Base-by-base conservation (phyloP, 331 rosid genomes). In the Acacia concinna region DNA sequence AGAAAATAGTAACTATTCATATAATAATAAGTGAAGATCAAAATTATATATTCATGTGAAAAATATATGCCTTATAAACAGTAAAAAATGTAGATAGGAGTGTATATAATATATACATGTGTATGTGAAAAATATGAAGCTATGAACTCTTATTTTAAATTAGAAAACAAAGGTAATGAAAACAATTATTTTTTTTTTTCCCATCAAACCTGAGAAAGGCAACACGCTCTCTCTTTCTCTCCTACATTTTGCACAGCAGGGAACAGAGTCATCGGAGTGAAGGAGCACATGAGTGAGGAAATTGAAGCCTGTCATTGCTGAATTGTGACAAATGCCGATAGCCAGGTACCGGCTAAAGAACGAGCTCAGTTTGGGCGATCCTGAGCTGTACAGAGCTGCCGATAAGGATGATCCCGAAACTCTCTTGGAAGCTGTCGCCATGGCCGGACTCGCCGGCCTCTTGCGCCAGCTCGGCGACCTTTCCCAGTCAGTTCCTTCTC, bases 401-500 rank as follows among this genome's bases (percentile, higher is more conserved):
- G 99, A 90, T 51, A 88, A 81, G 62, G 98, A 96, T 81, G 99
- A 93, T 88, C 91, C 99, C 0, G 97, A 96, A 84, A 94, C 98
- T 51, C 87, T 96, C 4, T 81, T 96, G 44, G 98, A 96, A 86
- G 97, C 92, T 20, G 90, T 93, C 14, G 91, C 98, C 76, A 89
- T 93, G 94, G 91, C 94, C 0, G 98, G 94, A 59, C 95, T 96
- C 35, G 97, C 89, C 46, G 99, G 98, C 2, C 89, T 93, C 64
- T 85, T 96, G 78, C 99, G 99, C 67, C 99, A 96, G 85, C 98
- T 96, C 77, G 99, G 98, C 1, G 99, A 96, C 90, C 97, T 96
- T 31, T 89, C 99, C 5, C 97, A 91, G 99, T 96, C 32, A 85
- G 91, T 74, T 67, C 79, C 60, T 75, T 37, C 32, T 30, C 37